Percentiles rank a stretch among this genome's conserved stretches.
Evolutionary conservation across 2,329 filamentous ascomycete species (phyloP).

Genomic region (Aspergillus unguis): DNA sequence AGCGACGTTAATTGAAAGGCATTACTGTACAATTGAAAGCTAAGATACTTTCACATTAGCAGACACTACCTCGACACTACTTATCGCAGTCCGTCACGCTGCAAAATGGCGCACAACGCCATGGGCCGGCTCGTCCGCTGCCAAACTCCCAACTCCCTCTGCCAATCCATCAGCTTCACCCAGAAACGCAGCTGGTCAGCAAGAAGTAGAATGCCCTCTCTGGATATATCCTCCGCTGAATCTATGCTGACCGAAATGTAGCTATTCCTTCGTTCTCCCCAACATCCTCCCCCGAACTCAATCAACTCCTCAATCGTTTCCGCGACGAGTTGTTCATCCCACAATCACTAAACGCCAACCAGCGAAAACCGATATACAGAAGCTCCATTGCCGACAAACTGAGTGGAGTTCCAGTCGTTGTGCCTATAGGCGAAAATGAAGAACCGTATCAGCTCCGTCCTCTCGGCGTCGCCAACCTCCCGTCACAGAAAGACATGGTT

Average conservation of each 20-base stretch:
- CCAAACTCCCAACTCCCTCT: constrained; percentile 31
- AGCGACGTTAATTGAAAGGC: background rate
- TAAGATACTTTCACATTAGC: background rate
- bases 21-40: background rate
- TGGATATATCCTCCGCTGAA: background rate
- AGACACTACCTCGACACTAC: background rate
- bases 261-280: constrained; percentile 40
- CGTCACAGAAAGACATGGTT: constrained; percentile 31
- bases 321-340: constrained; percentile 46
- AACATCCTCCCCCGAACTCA: constrained; percentile 40
- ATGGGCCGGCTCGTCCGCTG: constrained; percentile 39
- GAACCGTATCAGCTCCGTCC: constrained; percentile 39
- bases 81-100: background rate
- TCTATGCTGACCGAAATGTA: constrained; percentile 10
- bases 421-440: constrained; percentile 38
- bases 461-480: constrained; percentile 32
- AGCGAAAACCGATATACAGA: constrained; percentile 41
- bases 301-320: constrained; percentile 39
- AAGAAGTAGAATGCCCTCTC: constrained; percentile 23
- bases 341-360: constrained; percentile 34
- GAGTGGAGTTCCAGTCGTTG: constrained; percentile 39
- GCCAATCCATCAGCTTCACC: constrained; percentile 31
- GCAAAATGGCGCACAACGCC: constrained; percentile 38
- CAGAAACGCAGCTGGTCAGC: constrained; percentile 32
- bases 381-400: constrained; percentile 35